Evolutionary conservation across 352 stramenopile species (phyloP).

Genomic region (Pythium biforme): DNA sequence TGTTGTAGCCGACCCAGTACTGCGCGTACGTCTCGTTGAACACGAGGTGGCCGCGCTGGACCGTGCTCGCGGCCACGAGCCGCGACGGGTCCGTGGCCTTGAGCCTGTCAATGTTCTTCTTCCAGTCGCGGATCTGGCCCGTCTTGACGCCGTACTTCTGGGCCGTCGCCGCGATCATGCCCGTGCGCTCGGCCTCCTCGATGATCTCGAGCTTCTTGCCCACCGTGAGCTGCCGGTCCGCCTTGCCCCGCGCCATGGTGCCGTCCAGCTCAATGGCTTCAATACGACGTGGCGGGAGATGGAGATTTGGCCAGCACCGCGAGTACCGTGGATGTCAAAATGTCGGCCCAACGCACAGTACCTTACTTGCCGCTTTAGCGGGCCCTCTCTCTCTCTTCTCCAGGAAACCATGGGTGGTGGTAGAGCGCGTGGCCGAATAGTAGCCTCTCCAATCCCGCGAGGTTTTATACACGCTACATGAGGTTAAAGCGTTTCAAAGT

Average conservation of each 20-base stretch:
- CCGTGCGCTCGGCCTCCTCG: constrained; percentile 80
- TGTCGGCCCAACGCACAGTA: neutral
- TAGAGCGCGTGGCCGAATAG: constrained; percentile 17
- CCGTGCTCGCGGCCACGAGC: constrained; percentile 78
- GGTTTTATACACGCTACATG: constrained; percentile 4
- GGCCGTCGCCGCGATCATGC: constrained; percentile 69
- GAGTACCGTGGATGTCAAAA: constrained; percentile 30
- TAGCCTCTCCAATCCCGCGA: constrained; percentile 4
- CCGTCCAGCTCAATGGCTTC: neutral
- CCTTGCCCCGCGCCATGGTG: constrained; percentile 80
- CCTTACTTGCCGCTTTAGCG: constrained; percentile 26
- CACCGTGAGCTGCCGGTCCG: constrained; percentile 73
- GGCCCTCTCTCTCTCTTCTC: neutral
- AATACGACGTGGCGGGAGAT: constrained; percentile 4
- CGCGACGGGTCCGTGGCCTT: constrained; percentile 73
- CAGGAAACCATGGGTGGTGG: neutral
- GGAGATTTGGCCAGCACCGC: neutral
- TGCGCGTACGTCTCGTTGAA: constrained; percentile 89
- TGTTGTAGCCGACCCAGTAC: constrained; percentile 90
- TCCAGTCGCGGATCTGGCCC: constrained; percentile 86
- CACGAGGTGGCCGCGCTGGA: constrained; percentile 79
- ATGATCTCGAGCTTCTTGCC: constrained; percentile 90
- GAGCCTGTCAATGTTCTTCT: constrained; percentile 82
- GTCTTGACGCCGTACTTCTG: constrained; percentile 88
- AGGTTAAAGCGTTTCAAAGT: constrained; percentile 3